phyloP scores from a whole-genome alignment of 805 yeast genomes.

The Saccharomycopsis javanensis region DNA sequence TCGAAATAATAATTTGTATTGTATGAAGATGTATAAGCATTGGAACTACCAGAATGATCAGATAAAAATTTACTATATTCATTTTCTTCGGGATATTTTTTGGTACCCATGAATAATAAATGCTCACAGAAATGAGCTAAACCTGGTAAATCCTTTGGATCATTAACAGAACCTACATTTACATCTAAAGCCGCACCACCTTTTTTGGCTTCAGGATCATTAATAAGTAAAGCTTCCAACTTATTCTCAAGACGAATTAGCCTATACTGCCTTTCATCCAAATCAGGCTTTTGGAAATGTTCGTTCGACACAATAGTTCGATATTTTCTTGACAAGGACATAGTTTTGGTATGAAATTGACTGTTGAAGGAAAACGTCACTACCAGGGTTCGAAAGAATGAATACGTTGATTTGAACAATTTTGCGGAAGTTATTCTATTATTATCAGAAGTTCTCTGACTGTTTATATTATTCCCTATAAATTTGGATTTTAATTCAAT shows the following conservation, averaged over 20 bases:
- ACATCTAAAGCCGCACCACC: slow-evolving; percentile 76
- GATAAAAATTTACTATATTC: slow-evolving; percentile 69
- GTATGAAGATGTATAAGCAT: slow-evolving; percentile 84
- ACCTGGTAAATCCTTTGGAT: slow-evolving; percentile 55
- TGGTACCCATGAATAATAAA: slow-evolving; percentile 71
- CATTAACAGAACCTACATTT: slow-evolving; percentile 67
- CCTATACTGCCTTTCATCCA: slow-evolving; percentile 72
- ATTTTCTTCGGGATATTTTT: slow-evolving; percentile 68
- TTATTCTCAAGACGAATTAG: slow-evolving; percentile 49
- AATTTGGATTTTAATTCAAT: background rate
- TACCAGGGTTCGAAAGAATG: background rate
- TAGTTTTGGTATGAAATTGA: background rate
- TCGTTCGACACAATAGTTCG: slow-evolving; percentile 12
- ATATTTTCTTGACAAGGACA: background rate
- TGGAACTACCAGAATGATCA: slow-evolving; percentile 79
- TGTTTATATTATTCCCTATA: background rate
- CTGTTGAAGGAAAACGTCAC: background rate
- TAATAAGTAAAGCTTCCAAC: slow-evolving; percentile 51
- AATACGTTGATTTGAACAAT: background rate
- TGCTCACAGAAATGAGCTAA: slow-evolving; percentile 74
- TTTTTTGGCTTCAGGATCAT: slow-evolving; percentile 62
- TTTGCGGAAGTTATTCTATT: background rate
- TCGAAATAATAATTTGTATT: slow-evolving; percentile 91
- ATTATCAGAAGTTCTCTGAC: background rate
- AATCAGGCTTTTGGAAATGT: slow-evolving; percentile 32